Conservation (phyloP, 2,329 filamentous ascomycete genomes). For the Verticillium nonalfalfae region DNA sequence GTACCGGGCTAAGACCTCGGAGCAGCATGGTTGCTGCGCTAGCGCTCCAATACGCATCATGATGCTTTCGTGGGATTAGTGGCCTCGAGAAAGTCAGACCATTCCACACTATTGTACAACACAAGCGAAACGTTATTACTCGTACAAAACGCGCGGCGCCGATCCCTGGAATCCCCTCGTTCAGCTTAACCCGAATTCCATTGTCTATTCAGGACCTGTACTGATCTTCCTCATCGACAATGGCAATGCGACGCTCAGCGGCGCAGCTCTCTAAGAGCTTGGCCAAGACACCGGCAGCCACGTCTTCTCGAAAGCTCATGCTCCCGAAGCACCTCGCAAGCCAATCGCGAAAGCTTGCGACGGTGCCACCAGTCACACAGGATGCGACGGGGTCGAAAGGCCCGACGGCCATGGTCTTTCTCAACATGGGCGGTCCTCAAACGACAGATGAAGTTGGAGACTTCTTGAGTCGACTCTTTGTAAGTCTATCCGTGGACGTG, state of each 20-base stretch:
- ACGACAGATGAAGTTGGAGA: slow-evolving; percentile 81
- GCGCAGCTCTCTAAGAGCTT: slow-evolving; percentile 26
- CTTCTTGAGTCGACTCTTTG: slow-evolving; percentile 89
- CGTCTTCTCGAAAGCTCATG: slow-evolving; percentile 13
- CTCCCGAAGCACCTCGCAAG: slow-evolving; percentile 23
- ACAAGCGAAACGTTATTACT: background rate
- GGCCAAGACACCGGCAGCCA: slow-evolving; percentile 6
- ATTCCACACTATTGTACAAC: background rate
- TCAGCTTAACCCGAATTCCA: background rate
- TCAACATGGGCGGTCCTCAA: slow-evolving; percentile 97
- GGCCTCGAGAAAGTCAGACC: background rate
- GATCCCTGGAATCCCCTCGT: background rate
- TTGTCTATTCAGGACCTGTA: background rate
- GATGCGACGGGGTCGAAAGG: slow-evolving; percentile 65
- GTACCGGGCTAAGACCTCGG: background rate
- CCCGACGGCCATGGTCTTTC: slow-evolving; percentile 94
- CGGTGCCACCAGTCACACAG: slow-evolving; percentile 74
- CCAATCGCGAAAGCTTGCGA: slow-evolving; percentile 47
- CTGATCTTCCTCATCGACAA: slow-evolving; percentile 11
- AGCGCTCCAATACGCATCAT: background rate
- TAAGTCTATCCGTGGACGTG: slow-evolving; percentile 36
- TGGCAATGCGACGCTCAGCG: slow-evolving; percentile 33
- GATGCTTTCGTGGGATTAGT: background rate
- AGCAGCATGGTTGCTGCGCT: background rate
- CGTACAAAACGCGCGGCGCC: background rate